Evolutionary conservation across 2,329 filamentous ascomycete species (phyloP).

Genomic region (Berkeleyomyces rouxiae): DNA sequence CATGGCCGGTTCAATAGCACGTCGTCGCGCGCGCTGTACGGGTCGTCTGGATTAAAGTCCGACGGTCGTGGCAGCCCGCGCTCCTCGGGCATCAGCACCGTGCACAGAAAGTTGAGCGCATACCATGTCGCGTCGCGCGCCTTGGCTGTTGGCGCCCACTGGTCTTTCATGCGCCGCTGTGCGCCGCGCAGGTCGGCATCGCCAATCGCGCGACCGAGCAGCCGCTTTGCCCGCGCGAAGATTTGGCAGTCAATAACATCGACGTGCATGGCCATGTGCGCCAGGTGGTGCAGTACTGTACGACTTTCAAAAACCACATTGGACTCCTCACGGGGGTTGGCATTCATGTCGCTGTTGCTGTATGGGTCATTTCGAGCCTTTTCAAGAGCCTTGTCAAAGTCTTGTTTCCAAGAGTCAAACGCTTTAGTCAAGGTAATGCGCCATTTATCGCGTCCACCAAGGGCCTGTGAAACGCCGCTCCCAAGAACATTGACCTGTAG

Average conservation of each 20-base stretch:
- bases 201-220: conserved; percentile 74
- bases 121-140: conserved; percentile 88
- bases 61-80: conserved; percentile 17
- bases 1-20: conserved; percentile 81
- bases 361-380: conserved; percentile 41
- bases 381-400: conserved; percentile 73
- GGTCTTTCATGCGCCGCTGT: conserved; percentile 67
- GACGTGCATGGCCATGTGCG: conserved; percentile 95
- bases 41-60: conserved; percentile 20
- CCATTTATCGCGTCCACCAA: conserved; percentile 86
- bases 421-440: conserved; percentile 67
- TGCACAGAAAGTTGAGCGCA: conserved; percentile 70
- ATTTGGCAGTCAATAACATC: conserved; percentile 97
- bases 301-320: conserved; percentile 64
- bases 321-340: conserved; percentile 6
- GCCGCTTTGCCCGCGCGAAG: conserved; percentile 70
- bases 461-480: conserved; percentile 51
- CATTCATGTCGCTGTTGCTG: conserved; percentile 3
- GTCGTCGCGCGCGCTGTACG: conserved; percentile 75
- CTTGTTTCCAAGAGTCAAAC: conserved; percentile 84
- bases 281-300: conserved; percentile 79
- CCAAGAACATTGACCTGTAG: conserved; percentile 78
- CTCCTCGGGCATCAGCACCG: conserved; percentile 54
- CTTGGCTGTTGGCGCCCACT: conserved; percentile 76
- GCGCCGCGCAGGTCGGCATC: conserved; percentile 65